A percentile compares a stretch with the other conserved stretches of the same genome.
These are phyloP conservation scores for Starmerella floricola DNA, from an alignment of 805 yeast species.

Conservation along the genomic window DNA sequence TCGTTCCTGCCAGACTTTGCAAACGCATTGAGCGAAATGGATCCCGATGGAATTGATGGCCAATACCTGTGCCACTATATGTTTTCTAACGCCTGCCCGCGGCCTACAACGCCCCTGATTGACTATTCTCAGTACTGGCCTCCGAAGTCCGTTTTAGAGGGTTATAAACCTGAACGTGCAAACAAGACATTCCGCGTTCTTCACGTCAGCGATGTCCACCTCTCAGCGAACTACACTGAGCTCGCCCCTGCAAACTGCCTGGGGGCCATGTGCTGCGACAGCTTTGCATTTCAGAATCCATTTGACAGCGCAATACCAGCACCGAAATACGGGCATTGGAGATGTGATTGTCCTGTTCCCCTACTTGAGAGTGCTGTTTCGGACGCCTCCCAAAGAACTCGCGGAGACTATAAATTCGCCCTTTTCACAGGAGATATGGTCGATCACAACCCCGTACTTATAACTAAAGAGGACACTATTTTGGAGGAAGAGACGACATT, in stretches of 20 bases:
- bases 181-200: constrained; percentile 42
- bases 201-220: constrained; percentile 57
- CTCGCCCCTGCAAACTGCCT: constrained; percentile 34
- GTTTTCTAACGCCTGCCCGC: constrained; percentile 38
- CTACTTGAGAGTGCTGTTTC: constrained; percentile 47
- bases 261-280: constrained; percentile 46
- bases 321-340: constrained; percentile 47
- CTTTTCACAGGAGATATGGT: constrained; percentile 65
- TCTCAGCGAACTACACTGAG: constrained; percentile 39
- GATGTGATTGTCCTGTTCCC: constrained; percentile 55
- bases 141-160: constrained; percentile 27
- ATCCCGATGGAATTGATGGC: constrained; percentile 44
- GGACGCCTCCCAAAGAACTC: constrained; percentile 26
- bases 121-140: constrained; percentile 38
- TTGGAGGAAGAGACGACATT: constrained; percentile 43
- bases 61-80: constrained; percentile 49
- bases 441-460: constrained; percentile 46
- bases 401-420: constrained; percentile 46
- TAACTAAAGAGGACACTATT: constrained; percentile 38
- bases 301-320: constrained; percentile 36
- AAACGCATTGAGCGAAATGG: constrained; percentile 40
- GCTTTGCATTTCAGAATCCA: constrained; percentile 34
- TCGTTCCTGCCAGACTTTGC: constrained; percentile 34
- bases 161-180: constrained; percentile 1
- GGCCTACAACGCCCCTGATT: constrained; percentile 43